Evolutionary conservation across 371 early-diverging fungal genomes (phyloP), one percentile per base, ranked within the genome.

Genomic region (Ordospora colligata): DNA sequence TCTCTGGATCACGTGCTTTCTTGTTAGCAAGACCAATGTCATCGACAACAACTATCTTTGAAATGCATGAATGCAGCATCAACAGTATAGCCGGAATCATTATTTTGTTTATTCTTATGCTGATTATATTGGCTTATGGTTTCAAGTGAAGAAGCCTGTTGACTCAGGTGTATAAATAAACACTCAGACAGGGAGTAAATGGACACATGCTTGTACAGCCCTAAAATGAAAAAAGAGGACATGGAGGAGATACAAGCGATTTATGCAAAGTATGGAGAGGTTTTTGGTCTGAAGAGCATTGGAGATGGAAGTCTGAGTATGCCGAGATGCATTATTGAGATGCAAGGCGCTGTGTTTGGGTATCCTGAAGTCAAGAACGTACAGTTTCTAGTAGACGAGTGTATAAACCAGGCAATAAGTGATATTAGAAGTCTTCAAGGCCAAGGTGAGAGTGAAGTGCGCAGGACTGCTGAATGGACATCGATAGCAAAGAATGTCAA

Each of bases 41-140:
- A 21, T 72, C 73, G 6, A 72, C 51, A 19, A 72, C 73, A 11
- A 64, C 42, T 49, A 72, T 43, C 27, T 72, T 72, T 12, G 62
- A 27, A 2, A 22, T n/a, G 23, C 53, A 44, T 40, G n/a, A 8
- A 12, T 54, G 44, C 5, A 70, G 25, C 22, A 70, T 22, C 19
- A 70, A 21, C 23, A 70, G 32, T 32, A 70, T 54, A 11, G 42
- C 40, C 12, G 23, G 44, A 37, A 37, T 50, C 51, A 47, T 46
- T 67, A 40, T 58, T 58, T 58, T 37, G 27, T 47, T 10, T 37
- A 58, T 19, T 17, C 12, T 25, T 17, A 37, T 58, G 58, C 40
- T 27, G 32, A 32, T 32, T 32, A 32, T 32, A 32, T 32, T 32
- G 58, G 11, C 37, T 14, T 37, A 0, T 8, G 58, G 58, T 3